Percentiles rank a stretch among this genome's conserved stretches.
These are phyloP conservation scores for Leccinum insolens DNA, from an alignment of 1,284 basidiomycete genomes.

Conservation along the genomic window DNA sequence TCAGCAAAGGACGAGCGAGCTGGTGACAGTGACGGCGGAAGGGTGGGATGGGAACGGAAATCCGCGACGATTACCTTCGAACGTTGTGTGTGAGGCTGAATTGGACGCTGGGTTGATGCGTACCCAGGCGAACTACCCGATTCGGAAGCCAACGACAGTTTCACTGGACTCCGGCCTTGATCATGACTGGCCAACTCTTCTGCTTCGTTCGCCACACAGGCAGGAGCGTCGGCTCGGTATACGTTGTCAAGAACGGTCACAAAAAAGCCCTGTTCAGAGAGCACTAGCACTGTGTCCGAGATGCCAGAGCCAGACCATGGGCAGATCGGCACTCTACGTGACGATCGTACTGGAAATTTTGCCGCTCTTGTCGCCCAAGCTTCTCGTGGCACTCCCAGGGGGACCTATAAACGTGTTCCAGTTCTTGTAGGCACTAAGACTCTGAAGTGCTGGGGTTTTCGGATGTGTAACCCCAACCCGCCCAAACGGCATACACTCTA, in stretches of 20 bases:
- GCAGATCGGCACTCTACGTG: slow-evolving; percentile 96
- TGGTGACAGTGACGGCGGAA: slow-evolving; percentile 11
- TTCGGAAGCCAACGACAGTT: slow-evolving; percentile 28
- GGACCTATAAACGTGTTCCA: slow-evolving; percentile 99
- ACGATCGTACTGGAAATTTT: slow-evolving; percentile 99
- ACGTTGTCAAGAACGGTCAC: slow-evolving; percentile 94
- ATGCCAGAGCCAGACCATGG: slow-evolving; percentile 96
- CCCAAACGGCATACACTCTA: slow-evolving; percentile 75
- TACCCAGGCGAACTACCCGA: slow-evolving; percentile 26
- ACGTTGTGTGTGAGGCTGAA: slow-evolving; percentile 20
- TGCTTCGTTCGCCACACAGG: slow-evolving; percentile 90
- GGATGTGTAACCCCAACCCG: slow-evolving; percentile 99
- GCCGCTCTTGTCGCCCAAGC: slow-evolving; percentile 20
- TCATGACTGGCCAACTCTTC: slow-evolving; percentile 99
- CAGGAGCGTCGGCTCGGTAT: slow-evolving; percentile 64
- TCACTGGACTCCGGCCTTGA: slow-evolving; percentile 70
- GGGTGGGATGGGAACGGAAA: slow-evolving; percentile 21
- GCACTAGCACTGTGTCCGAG: slow-evolving; percentile 31
- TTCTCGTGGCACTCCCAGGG: slow-evolving; percentile 94
- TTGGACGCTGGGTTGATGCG: slow-evolving; percentile 13
- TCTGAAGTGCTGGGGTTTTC: slow-evolving; percentile 96
- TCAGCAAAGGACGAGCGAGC: slow-evolving; percentile 6
- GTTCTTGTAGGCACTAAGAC: slow-evolving; percentile 87
- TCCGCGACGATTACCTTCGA: slow-evolving; percentile 33
- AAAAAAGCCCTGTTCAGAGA: slow-evolving; percentile 83